Evolutionary conservation across 1,284 basidiomycete species (phyloP).

Genomic region (Takashimella tepidaria): DNA sequence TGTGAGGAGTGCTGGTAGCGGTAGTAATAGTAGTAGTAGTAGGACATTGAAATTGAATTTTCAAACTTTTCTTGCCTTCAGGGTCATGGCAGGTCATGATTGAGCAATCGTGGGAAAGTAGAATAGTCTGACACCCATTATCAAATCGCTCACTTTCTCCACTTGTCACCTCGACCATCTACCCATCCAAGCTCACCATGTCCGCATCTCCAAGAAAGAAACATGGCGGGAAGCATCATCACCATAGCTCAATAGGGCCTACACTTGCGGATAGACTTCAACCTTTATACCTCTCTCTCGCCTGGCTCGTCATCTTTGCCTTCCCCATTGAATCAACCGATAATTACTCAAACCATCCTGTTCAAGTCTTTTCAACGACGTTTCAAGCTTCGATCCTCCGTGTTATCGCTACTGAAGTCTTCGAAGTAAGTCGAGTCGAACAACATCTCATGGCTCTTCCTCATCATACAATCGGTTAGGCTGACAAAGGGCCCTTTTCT

Average conservation of each 20-base stretch:
- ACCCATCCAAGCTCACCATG: too few relatives aligned
- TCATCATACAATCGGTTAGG: too few relatives aligned
- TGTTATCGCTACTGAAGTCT: slow-evolving; percentile 31
- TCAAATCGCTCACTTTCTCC: too few relatives aligned
- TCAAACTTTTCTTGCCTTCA: slow-evolving; percentile 6
- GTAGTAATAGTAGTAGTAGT: background rate
- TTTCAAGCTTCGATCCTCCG: slow-evolving; percentile 31
- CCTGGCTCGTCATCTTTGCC: slow-evolving; percentile 25
- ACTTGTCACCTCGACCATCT: too few relatives aligned
- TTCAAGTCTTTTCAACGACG: slow-evolving; percentile 25
- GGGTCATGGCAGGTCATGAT: background rate
- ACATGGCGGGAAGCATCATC: too few relatives aligned
- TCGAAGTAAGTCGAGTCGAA: slow-evolving; percentile 28
- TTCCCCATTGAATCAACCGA: slow-evolving; percentile 9
- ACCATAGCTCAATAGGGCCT: too few relatives aligned
- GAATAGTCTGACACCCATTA: too few relatives aligned
- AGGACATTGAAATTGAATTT: background rate
- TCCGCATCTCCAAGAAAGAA: too few relatives aligned
- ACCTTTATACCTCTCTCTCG: slow-evolving; percentile 36
- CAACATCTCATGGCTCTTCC: background rate
- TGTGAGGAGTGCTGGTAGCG: background rate
- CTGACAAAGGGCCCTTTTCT: too few relatives aligned
- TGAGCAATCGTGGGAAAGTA: slow-evolving; percentile 29
- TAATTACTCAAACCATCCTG: too few relatives aligned
- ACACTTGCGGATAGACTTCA: background rate